These are phyloP conservation scores for Hypoxylon sp. DNA, from an alignment of 2,329 filamentous ascomycete species.

Conservation along the genomic window DNA sequence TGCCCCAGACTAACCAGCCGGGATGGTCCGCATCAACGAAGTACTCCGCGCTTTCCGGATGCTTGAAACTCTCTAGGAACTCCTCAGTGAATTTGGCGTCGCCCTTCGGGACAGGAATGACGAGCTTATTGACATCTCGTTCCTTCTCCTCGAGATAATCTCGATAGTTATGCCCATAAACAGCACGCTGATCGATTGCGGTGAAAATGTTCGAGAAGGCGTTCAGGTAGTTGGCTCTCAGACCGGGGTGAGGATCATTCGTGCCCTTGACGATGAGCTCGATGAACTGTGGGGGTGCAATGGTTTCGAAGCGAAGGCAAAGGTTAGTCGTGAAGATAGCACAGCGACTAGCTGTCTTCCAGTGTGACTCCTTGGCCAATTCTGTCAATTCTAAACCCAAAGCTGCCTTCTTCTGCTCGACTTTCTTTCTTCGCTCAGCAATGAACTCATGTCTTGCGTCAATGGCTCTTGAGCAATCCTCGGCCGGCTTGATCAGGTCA, in stretches of 20 bases:
- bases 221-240: slow-evolving; percentile 85
- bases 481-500: slow-evolving; percentile 77
- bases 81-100: slow-evolving; percentile 84
- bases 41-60: slow-evolving; percentile 81
- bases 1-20: slow-evolving; percentile 96
- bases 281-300: slow-evolving; percentile 86
- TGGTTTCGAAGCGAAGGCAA: slow-evolving; percentile 89
- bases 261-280: slow-evolving; percentile 86
- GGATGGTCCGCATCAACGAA: slow-evolving; percentile 93
- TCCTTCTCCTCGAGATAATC: slow-evolving; percentile 89
- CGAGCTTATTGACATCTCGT: slow-evolving; percentile 80
- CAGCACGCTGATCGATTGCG: slow-evolving; percentile 87
- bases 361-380: slow-evolving; percentile 84
- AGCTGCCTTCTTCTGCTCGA: slow-evolving; percentile 86
- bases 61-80: slow-evolving; percentile 83
- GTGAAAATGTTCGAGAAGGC: slow-evolving; percentile 83
- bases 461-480: slow-evolving; percentile 74
- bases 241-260: slow-evolving; percentile 89
- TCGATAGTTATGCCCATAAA: slow-evolving; percentile 88
- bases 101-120: slow-evolving; percentile 79
- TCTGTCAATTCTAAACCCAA: slow-evolving; percentile 86
- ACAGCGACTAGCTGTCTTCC: slow-evolving; percentile 94
- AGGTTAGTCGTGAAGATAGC: slow-evolving; percentile 92
- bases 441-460: slow-evolving; percentile 80
- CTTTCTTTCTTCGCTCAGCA: slow-evolving; percentile 78